These are phyloP conservation scores for Chalara sp. DNA, from an alignment of 2,329 filamentous ascomycete genomes.

Conservation along the genomic window DNA sequence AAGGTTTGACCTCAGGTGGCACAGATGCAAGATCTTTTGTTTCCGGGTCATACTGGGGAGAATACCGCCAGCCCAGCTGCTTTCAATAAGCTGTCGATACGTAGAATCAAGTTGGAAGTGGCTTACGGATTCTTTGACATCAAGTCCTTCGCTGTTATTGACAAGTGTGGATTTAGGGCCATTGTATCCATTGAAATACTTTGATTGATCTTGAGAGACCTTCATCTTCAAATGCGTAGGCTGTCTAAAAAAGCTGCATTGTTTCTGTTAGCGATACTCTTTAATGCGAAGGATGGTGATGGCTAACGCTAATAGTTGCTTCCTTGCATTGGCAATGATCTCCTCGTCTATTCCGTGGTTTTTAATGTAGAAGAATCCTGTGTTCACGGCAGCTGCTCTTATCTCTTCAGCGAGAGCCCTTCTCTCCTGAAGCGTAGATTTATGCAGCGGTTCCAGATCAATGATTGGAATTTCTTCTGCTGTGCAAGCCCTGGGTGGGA, in stretches of 20 bases:
- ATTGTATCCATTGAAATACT: conserved; percentile 41
- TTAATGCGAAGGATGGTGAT: background rate
- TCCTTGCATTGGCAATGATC: conserved; percentile 24
- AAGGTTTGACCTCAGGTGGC: conserved; percentile 34
- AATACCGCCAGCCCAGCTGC: conserved; percentile 39
- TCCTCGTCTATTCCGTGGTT: conserved; percentile 35
- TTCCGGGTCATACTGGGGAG: conserved; percentile 43
- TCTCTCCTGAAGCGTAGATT: conserved; percentile 29
- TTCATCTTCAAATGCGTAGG: conserved; percentile 35
- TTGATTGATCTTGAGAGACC: conserved; percentile 28
- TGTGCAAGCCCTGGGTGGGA: conserved; percentile 33
- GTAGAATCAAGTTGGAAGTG: background rate
- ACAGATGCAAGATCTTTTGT: conserved; percentile 33
- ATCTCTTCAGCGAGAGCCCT: conserved; percentile 32
- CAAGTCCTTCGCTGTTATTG: conserved; percentile 42
- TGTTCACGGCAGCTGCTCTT: conserved; percentile 33
- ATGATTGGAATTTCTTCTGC: conserved; percentile 40
- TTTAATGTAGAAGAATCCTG: conserved; percentile 41
- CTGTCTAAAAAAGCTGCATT: conserved; percentile 42
- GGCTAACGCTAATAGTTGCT: conserved; percentile 22
- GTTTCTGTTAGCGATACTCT: conserved; percentile 1
- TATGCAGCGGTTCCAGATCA: conserved; percentile 32
- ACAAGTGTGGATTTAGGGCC: conserved; percentile 35
- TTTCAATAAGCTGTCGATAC: conserved; percentile 23
- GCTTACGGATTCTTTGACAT: conserved; percentile 39